Base-by-base conservation (phyloP, 1,284 basidiomycete genomes). In the Ustilago shanxiensis region DNA sequence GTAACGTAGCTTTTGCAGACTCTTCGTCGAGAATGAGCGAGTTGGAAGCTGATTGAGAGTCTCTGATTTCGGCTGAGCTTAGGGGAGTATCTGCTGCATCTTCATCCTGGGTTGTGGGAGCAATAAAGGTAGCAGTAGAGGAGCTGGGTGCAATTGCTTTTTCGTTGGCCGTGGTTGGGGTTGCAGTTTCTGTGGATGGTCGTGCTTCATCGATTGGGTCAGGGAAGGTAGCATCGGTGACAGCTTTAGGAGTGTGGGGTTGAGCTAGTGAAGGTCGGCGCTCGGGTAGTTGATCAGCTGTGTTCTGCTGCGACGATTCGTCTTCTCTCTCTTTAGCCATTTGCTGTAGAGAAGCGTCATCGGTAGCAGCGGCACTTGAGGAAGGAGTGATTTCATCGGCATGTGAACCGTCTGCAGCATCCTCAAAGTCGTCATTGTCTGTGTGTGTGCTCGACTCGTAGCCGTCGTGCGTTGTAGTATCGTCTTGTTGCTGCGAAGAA, bases 11-110 rank as follows among this genome's bases (percentile, higher is more conserved):
- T 56, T 72, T 77, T 13, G 69, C 74, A 18, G 37, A 60, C 24
- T 72, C 74, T 44, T 77, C 74, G 35, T 77, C 74, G n/a, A 77
- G 66, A 29, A 77, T 72, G 51, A 77, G 66, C 13, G 55, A 58
- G 53, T 71, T 54, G 28, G 65, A 67, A 1, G 63, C 64, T 10
- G 54, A 60, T 47, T 68, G 73, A 28, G 37, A 65, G 45, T 76
- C 65, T 3, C 73, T 10, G 35, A 76, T 76, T 29, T 76, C 73
- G 22, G 73, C 73, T 2, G 73, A 76, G 41, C 60, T 64, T 26
- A 76, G 73, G 1, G 73, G 73, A 0, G 28, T 64, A 6, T 66
- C 67, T 16, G 29, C 24, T 14, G 53, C 18, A 13, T 41, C n/a
- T 9, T 37, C 37, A 5, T 51, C 28, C 18, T 52, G 9, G 1